Evolutionary conservation across 768 basidiomycete genomes (phyloP).

Genomic region (Mycena latifolia): DNA sequence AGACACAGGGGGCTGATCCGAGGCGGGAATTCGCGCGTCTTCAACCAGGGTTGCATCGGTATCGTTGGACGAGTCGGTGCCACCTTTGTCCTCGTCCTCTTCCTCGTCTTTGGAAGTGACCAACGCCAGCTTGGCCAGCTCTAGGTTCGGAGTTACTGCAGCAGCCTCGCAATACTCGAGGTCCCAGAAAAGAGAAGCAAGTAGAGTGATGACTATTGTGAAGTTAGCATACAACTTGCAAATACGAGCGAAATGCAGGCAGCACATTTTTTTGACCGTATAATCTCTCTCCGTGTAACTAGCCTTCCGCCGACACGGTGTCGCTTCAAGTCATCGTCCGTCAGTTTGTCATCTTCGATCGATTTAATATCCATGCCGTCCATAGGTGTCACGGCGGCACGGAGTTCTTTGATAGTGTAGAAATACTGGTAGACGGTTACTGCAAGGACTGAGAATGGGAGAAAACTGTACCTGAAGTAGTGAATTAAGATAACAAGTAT

Average conservation of each 20-base stretch:
- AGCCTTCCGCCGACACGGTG: conserved; percentile 91
- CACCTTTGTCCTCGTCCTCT: conserved; percentile 82
- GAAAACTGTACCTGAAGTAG: conserved; percentile 68
- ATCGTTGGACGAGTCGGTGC: conserved; percentile 87
- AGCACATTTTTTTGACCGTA: conserved; percentile 88
- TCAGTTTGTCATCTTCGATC: conserved; percentile 76
- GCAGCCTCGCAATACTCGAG: conserved; percentile 75
- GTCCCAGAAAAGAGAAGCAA: conserved; percentile 83
- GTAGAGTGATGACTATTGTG: conserved; percentile 78
- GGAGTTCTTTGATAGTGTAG: conserved; percentile 93
- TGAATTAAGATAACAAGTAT: conserved; percentile 90
- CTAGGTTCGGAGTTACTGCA: conserved; percentile 85
- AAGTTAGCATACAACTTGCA: conserved; percentile 28
- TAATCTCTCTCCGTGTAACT: conserved; percentile 84
- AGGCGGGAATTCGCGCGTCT: conserved; percentile 60
- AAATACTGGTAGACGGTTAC: conserved; percentile 75
- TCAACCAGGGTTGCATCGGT: conserved; percentile 92
- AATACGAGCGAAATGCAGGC: conserved; percentile 5
- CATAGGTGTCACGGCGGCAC: conserved; percentile 78
- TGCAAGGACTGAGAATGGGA: neutral
- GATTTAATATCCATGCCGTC: conserved; percentile 65
- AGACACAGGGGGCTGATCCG: conserved; percentile 35
- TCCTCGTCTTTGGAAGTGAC: conserved; percentile 93
- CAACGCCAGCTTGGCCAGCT: conserved; percentile 91
- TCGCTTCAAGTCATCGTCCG: conserved; percentile 84